Conservation (phyloP, 1,284 basidiomycete species). For the Sanghuangporus baumii region DNA sequence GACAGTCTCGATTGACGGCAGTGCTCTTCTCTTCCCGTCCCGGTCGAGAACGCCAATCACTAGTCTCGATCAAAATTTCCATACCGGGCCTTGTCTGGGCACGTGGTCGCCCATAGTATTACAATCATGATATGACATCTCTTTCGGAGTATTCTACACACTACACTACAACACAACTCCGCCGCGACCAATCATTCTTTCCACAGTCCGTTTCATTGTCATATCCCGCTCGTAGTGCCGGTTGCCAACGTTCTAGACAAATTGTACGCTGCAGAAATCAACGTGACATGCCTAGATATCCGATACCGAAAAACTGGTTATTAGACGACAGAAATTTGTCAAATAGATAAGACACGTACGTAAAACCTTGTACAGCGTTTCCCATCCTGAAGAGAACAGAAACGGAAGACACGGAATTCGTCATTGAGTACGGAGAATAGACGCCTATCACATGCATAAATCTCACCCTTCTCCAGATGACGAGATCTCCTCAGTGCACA, state of each 20-base stretch:
- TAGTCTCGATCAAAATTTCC: neutral
- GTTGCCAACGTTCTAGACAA: slow-evolving; percentile 55
- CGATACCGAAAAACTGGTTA: neutral
- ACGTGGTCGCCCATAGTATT: neutral
- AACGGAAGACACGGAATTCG: neutral
- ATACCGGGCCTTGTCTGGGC: neutral
- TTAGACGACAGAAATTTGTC: neutral
- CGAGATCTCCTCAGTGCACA: slow-evolving; percentile 83
- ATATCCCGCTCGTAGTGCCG: neutral
- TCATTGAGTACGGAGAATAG: neutral
- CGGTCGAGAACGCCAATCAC: neutral
- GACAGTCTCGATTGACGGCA: no score
- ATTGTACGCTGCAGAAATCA: slow-evolving; percentile 80
- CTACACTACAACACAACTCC: neutral
- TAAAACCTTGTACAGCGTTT: slow-evolving; percentile 84
- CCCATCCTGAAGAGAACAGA: slow-evolving; percentile 45
- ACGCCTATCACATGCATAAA: neutral
- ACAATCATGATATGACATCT: neutral
- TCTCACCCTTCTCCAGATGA: slow-evolving; percentile 71
- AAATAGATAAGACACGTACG: slow-evolving; percentile 42
- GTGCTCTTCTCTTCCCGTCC: no score
- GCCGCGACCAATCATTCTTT: neutral
- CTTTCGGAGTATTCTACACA: neutral
- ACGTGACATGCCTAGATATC: slow-evolving; percentile 61
- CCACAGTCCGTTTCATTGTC: neutral